phyloP scores from a whole-genome alignment of 2,329 filamentous ascomycete species.

The Boeremia lycopersici region DNA sequence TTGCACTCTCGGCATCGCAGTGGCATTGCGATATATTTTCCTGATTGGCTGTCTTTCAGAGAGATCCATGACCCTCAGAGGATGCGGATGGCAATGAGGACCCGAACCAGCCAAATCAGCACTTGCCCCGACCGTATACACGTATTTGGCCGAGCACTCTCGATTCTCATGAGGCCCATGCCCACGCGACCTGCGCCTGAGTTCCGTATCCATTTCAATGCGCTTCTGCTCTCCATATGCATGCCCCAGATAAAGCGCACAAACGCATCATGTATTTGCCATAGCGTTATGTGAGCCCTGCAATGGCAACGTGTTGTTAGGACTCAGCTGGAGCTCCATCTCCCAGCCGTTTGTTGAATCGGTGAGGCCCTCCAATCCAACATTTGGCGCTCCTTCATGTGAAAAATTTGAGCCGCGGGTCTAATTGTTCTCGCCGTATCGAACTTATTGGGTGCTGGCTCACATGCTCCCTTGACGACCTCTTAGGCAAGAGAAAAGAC shows the following conservation, averaged over 20 bases:
- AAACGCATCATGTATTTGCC: too few relatives aligned
- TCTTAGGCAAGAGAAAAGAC: slow-evolving; percentile 22
- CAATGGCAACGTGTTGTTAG: too few relatives aligned
- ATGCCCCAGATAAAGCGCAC: too few relatives aligned
- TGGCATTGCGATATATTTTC: not conserved
- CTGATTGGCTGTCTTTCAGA: not conserved
- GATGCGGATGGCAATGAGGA: slow-evolving; percentile 3
- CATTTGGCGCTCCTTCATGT: slow-evolving; percentile 24
- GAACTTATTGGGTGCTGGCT: slow-evolving; percentile 21
- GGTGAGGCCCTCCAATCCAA: slow-evolving; percentile 5
- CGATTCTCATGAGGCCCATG: not conserved
- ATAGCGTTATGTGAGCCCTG: too few relatives aligned
- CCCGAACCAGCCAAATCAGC: not conserved
- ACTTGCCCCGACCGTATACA: not conserved
- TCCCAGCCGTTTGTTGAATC: not conserved
- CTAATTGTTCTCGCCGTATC: slow-evolving; percentile 13
- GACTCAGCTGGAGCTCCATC: too few relatives aligned
- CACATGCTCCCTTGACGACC: slow-evolving; percentile 22
- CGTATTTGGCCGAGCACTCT: too few relatives aligned
- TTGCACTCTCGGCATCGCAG: not conserved
- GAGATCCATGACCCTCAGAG: not conserved
- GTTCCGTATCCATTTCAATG: too few relatives aligned
- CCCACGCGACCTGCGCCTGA: not conserved
- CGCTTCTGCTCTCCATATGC: too few relatives aligned
- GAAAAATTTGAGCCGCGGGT: slow-evolving; percentile 23